phyloP scores from a whole-genome alignment of 805 yeast genomes.

The Kurtzmaniella fragi region DNA sequence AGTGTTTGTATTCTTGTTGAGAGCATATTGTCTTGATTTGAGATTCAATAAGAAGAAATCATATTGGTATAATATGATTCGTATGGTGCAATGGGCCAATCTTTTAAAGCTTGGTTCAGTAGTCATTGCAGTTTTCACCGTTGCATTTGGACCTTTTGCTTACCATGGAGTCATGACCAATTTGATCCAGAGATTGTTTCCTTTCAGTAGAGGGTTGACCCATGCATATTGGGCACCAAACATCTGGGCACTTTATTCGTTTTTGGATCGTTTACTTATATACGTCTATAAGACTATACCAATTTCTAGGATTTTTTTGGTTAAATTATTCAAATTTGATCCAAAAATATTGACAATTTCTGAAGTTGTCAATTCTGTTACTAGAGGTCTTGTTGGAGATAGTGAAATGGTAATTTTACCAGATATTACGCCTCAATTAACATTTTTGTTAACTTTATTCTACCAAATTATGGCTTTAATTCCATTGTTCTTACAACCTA shows the following conservation, averaged over 20 bases:
- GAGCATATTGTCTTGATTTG: constrained; percentile 63
- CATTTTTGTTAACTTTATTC: constrained; percentile 77
- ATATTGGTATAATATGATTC: constrained; percentile 20
- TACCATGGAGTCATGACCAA: constrained; percentile 59
- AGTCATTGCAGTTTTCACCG: constrained; percentile 54
- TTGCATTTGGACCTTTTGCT: constrained; percentile 78
- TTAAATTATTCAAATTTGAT: constrained; percentile 39
- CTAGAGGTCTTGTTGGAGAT: constrained; percentile 91
- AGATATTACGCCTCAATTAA: constrained; percentile 67
- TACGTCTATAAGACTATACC: constrained; percentile 36
- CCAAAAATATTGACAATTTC: constrained; percentile 33
- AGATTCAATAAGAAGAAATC: constrained; percentile 18
- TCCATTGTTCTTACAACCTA: constrained; percentile 67
- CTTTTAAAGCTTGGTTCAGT: constrained; percentile 57
- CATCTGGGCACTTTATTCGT: constrained; percentile 91
- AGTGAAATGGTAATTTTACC: constrained; percentile 79
- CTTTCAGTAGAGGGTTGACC: constrained; percentile 90
- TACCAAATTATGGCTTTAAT: constrained; percentile 75
- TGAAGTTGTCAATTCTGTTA: constrained; percentile 32
- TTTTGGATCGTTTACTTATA: constrained; percentile 65
- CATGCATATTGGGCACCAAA: constrained; percentile 99
- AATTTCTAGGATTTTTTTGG: constrained; percentile 22
- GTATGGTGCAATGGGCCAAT: constrained; percentile 50
- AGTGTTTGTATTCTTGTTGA: constrained; percentile 70
- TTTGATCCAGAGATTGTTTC: constrained; percentile 69